These are phyloP conservation scores for Penicillium sp. DNA, from an alignment of 2,329 filamentous ascomycete genomes.

Conservation along the genomic window DNA sequence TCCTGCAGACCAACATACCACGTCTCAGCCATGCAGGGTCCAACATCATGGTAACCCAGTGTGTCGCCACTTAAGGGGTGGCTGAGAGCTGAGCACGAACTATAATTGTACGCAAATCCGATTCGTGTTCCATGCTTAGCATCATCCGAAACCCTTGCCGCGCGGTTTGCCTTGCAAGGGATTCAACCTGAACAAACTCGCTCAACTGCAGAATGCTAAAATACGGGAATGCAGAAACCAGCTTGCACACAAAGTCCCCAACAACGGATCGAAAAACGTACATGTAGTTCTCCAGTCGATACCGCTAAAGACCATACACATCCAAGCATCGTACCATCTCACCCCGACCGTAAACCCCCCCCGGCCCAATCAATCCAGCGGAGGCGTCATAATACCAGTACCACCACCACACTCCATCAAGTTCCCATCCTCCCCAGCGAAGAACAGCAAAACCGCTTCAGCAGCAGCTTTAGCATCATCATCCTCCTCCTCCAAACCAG, in stretches of 20 bases:
- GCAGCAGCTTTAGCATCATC: slow-evolving; percentile 37
- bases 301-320: not conserved
- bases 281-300: not conserved
- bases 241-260: not conserved
- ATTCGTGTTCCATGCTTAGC: not conserved
- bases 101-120: not conserved
- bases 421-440: slow-evolving; percentile 21
- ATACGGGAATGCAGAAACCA: not conserved
- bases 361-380: slow-evolving; percentile 8
- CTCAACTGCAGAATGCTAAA: not conserved
- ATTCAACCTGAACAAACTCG: not conserved
- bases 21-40: slow-evolving; percentile 10
- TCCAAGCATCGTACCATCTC: not conserved
- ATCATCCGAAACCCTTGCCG: slow-evolving; percentile 3
- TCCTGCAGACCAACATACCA: slow-evolving; percentile 18
- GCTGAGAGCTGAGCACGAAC: not conserved
- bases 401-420: not conserved
- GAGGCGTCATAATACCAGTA: slow-evolving; percentile 27
- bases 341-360: not conserved
- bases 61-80: slow-evolving; percentile 19
- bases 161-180: not conserved
- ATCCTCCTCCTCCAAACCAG: slow-evolving; percentile 26
- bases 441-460: slow-evolving; percentile 35
- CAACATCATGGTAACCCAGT: slow-evolving; percentile 7
- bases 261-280: not conserved